Conservation (phyloP, 345 rosid species). For the Salix suchowensis region DNA sequence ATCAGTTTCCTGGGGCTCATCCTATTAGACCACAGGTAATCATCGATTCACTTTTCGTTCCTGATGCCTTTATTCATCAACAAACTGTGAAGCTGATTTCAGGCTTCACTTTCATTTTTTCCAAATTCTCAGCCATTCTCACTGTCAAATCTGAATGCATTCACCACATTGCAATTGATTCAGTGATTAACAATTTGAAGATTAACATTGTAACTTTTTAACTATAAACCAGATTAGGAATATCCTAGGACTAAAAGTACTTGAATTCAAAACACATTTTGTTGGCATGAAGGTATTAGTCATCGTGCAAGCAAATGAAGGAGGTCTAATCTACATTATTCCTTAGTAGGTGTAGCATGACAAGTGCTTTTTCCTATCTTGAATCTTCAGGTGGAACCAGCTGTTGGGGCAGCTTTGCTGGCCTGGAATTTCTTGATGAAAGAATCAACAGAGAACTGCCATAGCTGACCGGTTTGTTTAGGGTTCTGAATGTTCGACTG, state of each 20-base stretch:
- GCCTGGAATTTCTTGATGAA: conserved; percentile 47
- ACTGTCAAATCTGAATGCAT: neutral
- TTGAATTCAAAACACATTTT: neutral
- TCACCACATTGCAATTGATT: neutral
- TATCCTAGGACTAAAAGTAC: neutral
- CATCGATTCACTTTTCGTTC: neutral
- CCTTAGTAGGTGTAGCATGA: neutral
- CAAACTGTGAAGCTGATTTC: neutral
- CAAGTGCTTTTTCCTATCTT: neutral
- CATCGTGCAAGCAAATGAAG: neutral
- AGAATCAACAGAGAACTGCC: conserved; percentile 4
- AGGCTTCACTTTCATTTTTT: neutral
- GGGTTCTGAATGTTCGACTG: neutral
- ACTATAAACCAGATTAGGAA: neutral
- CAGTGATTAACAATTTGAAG: neutral
- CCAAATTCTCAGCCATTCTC: no score
- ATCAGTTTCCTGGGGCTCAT: conserved; percentile 43
- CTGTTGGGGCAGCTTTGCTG: conserved; percentile 64
- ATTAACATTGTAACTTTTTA: neutral
- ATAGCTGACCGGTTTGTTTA: neutral
- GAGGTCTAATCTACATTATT: neutral
- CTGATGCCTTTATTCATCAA: neutral
- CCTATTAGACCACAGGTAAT: conserved; percentile 62
- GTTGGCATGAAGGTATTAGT: neutral
- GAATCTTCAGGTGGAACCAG: conserved; percentile 59